Conservation (phyloP, 208 protist species). For the Trypanosoma cruzi region DNA sequence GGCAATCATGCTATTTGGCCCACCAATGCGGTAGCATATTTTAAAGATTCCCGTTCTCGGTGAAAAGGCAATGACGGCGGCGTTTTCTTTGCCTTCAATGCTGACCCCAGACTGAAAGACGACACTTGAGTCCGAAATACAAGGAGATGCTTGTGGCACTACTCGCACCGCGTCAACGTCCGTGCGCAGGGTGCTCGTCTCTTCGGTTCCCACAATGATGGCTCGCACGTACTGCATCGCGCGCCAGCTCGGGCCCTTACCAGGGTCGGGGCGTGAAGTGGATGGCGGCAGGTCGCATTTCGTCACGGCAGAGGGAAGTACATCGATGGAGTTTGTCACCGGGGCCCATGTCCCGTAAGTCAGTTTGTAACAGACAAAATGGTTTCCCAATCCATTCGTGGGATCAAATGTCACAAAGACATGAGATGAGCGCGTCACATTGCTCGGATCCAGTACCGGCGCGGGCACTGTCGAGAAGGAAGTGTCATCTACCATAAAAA, state of each 20-base stretch:
- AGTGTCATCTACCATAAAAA: constrained; percentile 64
- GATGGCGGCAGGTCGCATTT: constrained; percentile 30
- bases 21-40: constrained; percentile 86
- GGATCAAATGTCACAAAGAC: constrained; percentile 59
- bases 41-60: constrained; percentile 60
- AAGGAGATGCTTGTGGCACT: constrained; percentile 61
- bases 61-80: constrained; percentile 56
- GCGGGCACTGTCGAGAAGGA: constrained; percentile 69
- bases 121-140: constrained; percentile 48
- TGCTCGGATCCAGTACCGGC: constrained; percentile 39
- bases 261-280: constrained; percentile 36
- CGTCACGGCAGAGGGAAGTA: constrained; percentile 39
- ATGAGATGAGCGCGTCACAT: constrained; percentile 29
- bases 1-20: constrained; percentile 21
- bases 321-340: constrained; percentile 49
- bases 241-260: constrained; percentile 31
- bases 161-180: constrained; percentile 50
- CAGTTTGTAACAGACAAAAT: constrained; percentile 82
- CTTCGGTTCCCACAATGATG: constrained; percentile 39
- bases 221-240: constrained; percentile 85
- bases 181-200: background rate
- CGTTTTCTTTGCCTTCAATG: constrained; percentile 12
- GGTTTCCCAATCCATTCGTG: constrained; percentile 30
- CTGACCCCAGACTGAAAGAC: constrained; percentile 46
- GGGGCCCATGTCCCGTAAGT: constrained; percentile 77